Evolutionary conservation across 2,329 filamentous ascomycete genomes (phyloP).

Genomic region (Ophiosphaerella narmari): DNA sequence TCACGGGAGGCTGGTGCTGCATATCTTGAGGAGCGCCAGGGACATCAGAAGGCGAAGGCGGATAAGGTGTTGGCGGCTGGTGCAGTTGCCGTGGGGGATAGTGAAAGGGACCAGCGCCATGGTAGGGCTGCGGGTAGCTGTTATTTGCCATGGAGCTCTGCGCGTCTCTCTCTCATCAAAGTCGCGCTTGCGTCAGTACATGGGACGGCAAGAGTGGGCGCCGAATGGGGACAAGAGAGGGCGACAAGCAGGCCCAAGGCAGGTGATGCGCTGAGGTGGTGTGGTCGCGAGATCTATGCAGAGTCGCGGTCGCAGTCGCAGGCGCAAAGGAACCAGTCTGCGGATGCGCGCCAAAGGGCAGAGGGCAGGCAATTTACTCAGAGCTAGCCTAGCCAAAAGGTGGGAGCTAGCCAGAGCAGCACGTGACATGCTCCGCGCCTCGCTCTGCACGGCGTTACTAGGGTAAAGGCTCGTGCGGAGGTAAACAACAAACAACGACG

Average conservation of each 20-base stretch:
- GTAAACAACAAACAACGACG: neutral
- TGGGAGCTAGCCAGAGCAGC: no score
- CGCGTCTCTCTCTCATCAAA: constrained; percentile 21
- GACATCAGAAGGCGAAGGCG: constrained; percentile 14
- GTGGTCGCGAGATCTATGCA: neutral
- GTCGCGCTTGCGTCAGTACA: constrained; percentile 19
- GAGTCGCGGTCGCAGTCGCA: no score
- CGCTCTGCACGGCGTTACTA: constrained; percentile 11
- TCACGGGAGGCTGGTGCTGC: constrained; percentile 15
- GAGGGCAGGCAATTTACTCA: no score
- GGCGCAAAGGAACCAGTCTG: neutral
- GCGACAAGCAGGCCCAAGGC: neutral
- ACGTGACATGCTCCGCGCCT: neutral
- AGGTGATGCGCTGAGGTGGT: constrained; percentile 6
- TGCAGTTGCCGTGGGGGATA: constrained; percentile 19
- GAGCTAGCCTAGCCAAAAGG: no score
- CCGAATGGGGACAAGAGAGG: constrained; percentile 3
- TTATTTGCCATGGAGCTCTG: constrained; percentile 34
- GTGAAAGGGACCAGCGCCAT: constrained; percentile 26
- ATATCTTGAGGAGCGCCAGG: constrained; percentile 12
- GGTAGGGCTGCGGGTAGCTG: constrained; percentile 33
- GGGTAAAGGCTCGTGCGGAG: constrained; percentile 9
- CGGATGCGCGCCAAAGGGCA: neutral
- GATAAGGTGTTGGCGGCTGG: constrained; percentile 3
- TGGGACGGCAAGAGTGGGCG: constrained; percentile 5